Evolutionary conservation across 1,139 yeast genomes (phyloP).

Genomic region (Yamadazyma siamensis): DNA sequence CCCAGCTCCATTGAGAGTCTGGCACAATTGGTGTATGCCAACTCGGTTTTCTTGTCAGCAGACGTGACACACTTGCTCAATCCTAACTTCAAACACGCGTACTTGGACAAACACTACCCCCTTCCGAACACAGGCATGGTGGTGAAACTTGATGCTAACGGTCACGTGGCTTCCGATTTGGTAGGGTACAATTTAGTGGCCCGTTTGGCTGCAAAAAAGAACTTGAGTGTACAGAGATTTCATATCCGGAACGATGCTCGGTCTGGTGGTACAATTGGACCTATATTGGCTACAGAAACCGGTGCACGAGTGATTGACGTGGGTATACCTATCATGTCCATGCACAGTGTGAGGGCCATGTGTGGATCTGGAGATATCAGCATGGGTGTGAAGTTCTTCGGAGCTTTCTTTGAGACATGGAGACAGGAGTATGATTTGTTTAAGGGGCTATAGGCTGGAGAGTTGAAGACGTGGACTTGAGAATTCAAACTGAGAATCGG

Average conservation of each 20-base stretch:
- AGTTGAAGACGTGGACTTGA: not conserved
- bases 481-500: not conserved
- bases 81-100: conserved; percentile 59
- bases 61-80: conserved; percentile 65
- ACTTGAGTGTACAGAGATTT: conserved; percentile 63
- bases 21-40: conserved; percentile 42
- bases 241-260: conserved; percentile 69
- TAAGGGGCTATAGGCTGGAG: conserved; percentile 6
- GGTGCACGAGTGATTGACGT: conserved; percentile 77
- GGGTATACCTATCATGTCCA: conserved; percentile 74
- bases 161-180: conserved; percentile 77
- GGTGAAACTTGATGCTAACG: conserved; percentile 70
- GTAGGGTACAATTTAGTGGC: conserved; percentile 65
- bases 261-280: conserved; percentile 83
- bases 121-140: conserved; percentile 74
- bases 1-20: conserved; percentile 22
- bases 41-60: conserved; percentile 49
- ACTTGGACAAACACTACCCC: conserved; percentile 73
- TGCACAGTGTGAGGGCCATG: conserved; percentile 80
- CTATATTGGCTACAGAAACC: conserved; percentile 57
- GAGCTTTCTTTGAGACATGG: conserved; percentile 62
- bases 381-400: conserved; percentile 62
- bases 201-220: conserved; percentile 58
- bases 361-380: conserved; percentile 71
- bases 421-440: conserved; percentile 18